Percentiles rank a stretch among this genome's conserved stretches.
Conservation (phyloP, 2,329 filamentous ascomycete genomes). For the Dothiorella sarmentorum region DNA sequence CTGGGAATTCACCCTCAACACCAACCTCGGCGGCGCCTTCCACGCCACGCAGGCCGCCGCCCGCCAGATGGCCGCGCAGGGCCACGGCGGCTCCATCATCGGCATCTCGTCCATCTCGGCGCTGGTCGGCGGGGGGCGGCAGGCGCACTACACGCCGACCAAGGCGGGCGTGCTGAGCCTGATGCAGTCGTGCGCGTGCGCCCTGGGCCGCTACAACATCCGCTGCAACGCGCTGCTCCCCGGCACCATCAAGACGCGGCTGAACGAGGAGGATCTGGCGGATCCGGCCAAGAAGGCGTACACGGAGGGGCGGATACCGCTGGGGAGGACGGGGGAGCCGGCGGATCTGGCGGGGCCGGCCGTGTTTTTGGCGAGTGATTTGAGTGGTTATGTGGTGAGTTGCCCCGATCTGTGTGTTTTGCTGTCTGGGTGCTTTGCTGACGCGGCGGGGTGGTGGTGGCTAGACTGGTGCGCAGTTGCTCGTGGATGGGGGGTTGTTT, state of each 20-base stretch:
- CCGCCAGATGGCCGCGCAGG: conserved; percentile 69
- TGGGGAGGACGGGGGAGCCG: conserved; percentile 70
- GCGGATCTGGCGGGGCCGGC: conserved; percentile 78
- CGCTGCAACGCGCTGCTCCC: conserved; percentile 81
- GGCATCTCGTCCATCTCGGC: conserved; percentile 70
- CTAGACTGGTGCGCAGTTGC: conserved; percentile 70
- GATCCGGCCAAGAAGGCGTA: conserved; percentile 69
- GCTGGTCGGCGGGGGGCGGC: conserved; percentile 71
- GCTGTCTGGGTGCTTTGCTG: neutral
- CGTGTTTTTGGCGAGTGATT: conserved; percentile 75
- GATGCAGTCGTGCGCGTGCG: conserved; percentile 80
- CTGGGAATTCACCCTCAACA: conserved; percentile 67
- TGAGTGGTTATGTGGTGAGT: conserved; percentile 50
- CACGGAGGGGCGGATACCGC: conserved; percentile 77
- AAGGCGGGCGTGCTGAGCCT: conserved; percentile 78
- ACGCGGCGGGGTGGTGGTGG: neutral
- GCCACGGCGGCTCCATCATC: conserved; percentile 73
- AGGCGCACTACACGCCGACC: conserved; percentile 85
- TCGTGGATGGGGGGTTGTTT: conserved; percentile 87
- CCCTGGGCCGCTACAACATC: conserved; percentile 71
- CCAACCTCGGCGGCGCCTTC: conserved; percentile 86
- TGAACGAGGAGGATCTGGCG: conserved; percentile 79
- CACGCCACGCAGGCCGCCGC: conserved; percentile 82
- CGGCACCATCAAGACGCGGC: conserved; percentile 76
- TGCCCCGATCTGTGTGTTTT: neutral